These are phyloP conservation scores for Ceratocystis cacaofunesta DNA, from an alignment of 2,329 filamentous ascomycete species.

Conservation along the genomic window DNA sequence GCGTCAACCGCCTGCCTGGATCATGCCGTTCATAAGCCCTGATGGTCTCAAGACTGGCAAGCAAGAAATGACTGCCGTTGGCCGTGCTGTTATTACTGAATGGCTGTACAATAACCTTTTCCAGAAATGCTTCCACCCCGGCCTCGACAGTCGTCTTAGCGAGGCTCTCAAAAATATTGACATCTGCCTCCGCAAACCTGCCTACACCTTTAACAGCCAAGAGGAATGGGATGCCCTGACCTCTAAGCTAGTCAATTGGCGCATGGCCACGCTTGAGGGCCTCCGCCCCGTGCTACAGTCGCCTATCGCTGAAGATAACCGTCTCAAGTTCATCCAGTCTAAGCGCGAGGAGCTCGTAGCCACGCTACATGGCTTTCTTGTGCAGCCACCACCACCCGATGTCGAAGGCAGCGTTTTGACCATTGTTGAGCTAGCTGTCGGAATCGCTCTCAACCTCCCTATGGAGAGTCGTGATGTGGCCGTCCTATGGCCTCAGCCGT, in stretches of 20 bases:
- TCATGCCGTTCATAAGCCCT: conserved; percentile 64
- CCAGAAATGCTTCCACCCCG: conserved; percentile 82
- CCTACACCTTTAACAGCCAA: conserved; percentile 56
- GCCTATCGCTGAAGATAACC: conserved; percentile 49
- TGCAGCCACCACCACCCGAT: conserved; percentile 61
- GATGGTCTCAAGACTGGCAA: conserved; percentile 78
- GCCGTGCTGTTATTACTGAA: conserved; percentile 70
- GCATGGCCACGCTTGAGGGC: conserved; percentile 86
- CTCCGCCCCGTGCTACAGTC: conserved; percentile 55
- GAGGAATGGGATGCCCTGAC: conserved; percentile 84
- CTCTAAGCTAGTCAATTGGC: conserved; percentile 80
- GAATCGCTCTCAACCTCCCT: conserved; percentile 72
- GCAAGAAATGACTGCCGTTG: conserved; percentile 95
- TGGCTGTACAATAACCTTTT: conserved; percentile 91
- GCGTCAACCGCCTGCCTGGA: conserved; percentile 66
- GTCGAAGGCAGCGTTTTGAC: conserved; percentile 80
- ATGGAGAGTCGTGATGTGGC: conserved; percentile 82
- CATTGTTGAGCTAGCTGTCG: conserved; percentile 83
- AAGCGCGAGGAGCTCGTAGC: conserved; percentile 54
- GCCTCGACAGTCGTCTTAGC: conserved; percentile 62
- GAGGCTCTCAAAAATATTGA: conserved; percentile 72
- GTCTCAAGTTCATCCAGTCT: conserved; percentile 51
- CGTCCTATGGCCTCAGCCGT: conserved; percentile 72
- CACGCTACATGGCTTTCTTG: conserved; percentile 57
- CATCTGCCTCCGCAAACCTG: conserved; percentile 66